A percentile compares a stretch with the other conserved stretches of the same genome.
These are phyloP conservation scores for Phytophthora pseudosyringae DNA, from an alignment of 352 stramenopile genomes.

Conservation along the genomic window DNA sequence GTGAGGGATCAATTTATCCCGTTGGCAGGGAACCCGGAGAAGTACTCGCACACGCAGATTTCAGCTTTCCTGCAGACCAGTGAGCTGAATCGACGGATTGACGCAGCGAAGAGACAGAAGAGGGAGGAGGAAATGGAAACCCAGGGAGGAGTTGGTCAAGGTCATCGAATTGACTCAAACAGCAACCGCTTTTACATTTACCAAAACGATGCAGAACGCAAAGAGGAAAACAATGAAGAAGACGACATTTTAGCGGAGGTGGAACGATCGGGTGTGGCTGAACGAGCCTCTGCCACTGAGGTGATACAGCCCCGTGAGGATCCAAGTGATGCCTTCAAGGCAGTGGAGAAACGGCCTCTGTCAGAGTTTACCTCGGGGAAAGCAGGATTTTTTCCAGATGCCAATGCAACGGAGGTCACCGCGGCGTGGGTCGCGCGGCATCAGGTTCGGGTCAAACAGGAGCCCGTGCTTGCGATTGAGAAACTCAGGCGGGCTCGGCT, in stretches of 20 bases:
- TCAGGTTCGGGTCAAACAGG: constrained; percentile 44
- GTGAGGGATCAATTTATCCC: constrained; percentile 96
- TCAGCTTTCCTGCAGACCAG: constrained; percentile 94
- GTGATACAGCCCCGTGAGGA: constrained; percentile 25
- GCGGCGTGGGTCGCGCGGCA: constrained; percentile 48
- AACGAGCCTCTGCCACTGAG: constrained; percentile 12
- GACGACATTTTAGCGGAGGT: constrained; percentile 45
- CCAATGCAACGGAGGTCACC: constrained; percentile 25
- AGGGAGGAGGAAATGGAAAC: constrained; percentile 57
- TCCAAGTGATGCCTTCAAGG: constrained; percentile 38
- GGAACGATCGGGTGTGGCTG: constrained; percentile 17
- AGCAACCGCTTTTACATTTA: constrained; percentile 81
- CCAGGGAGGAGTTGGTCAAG: constrained; percentile 37
- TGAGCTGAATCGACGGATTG: constrained; percentile 88
- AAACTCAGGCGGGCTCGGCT: constrained; percentile 40
- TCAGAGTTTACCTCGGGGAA: constrained; percentile 17
- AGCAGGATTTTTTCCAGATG: constrained; percentile 20
- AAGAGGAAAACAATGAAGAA: constrained; percentile 25
- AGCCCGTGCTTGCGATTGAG: constrained; percentile 58
- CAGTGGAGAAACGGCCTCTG: constrained; percentile 27
- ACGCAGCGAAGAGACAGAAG: constrained; percentile 62
- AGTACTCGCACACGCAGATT: constrained; percentile 96
- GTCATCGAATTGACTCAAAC: constrained; percentile 83
- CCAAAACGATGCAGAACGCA: constrained; percentile 40
- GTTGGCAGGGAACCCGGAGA: constrained; percentile 93